phyloP scores from a whole-genome alignment of 2,329 filamentous ascomycete species.

The Neophaeococcomyces aloes region DNA sequence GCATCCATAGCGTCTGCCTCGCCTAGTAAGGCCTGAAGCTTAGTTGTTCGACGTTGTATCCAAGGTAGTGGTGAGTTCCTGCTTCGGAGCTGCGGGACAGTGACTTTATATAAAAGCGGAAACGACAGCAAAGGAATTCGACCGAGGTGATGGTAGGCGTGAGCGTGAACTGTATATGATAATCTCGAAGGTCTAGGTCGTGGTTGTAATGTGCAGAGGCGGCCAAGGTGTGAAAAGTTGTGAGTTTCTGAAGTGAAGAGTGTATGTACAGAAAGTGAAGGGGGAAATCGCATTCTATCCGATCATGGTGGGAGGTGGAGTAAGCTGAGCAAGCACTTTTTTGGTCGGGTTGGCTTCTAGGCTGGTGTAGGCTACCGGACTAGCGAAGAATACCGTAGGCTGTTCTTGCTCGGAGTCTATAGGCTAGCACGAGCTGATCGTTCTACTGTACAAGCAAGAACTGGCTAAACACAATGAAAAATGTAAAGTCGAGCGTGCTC shows the following conservation, averaged over 20 bases:
- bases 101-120: neutral
- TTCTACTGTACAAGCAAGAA: no score
- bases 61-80: neutral
- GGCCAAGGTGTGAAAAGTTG: neutral
- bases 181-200: neutral
- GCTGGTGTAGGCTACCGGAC: conserved; percentile 1
- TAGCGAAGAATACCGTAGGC: neutral
- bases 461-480: neutral
- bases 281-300: neutral
- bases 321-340: neutral
- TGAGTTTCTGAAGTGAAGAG: neutral
- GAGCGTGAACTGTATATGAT: neutral
- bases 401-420: neutral
- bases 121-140: neutral
- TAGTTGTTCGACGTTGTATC: conserved; percentile 11
- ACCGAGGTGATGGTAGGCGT: neutral
- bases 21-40: conserved; percentile 17
- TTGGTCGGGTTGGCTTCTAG: neutral
- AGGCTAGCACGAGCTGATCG: neutral
- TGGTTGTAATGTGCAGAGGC: neutral
- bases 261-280: neutral
- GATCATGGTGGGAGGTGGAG: conserved; percentile 3
- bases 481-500: neutral
- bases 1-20: conserved; percentile 25
- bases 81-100: neutral